These are phyloP conservation scores for Tagetes patula DNA, from an alignment of 129 eudicot species.

Conservation along the genomic window DNA sequence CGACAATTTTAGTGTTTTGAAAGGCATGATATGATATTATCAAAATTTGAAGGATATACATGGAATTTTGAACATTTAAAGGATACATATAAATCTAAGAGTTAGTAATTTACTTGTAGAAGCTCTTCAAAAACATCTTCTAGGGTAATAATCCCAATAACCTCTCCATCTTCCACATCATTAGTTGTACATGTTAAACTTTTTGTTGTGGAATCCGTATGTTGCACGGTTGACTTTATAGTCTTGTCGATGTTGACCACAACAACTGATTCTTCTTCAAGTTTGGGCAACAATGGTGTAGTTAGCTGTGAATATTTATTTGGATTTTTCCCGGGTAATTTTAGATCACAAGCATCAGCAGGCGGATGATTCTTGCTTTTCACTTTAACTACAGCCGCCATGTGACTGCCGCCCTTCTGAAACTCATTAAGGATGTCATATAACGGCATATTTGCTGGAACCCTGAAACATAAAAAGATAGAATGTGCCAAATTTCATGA, in stretches of 20 bases:
- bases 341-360: slow-evolving; percentile 25
- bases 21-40: neutral
- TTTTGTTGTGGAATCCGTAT: slow-evolving; percentile 28
- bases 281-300: slow-evolving; percentile 57
- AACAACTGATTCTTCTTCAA: slow-evolving; percentile 41
- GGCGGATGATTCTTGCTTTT: slow-evolving; percentile 49
- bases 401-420: slow-evolving; percentile 95
- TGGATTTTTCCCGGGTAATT: slow-evolving; percentile 18
- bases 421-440: slow-evolving; percentile 96
- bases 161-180: slow-evolving; percentile 85
- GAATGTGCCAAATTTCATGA: neutral
- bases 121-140: slow-evolving; percentile 99
- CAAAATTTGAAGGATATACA: neutral
- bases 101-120: slow-evolving; percentile 61
- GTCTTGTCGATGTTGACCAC: slow-evolving; percentile 50
- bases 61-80: neutral
- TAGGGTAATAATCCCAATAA: slow-evolving; percentile 88
- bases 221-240: slow-evolving; percentile 21
- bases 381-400: slow-evolving; percentile 94
- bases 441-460: slow-evolving; percentile 90
- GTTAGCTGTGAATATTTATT: slow-evolving; percentile 45
- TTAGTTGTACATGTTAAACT: slow-evolving; percentile 31
- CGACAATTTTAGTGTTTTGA: neutral
- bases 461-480: slow-evolving; percentile 46
- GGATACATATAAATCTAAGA: slow-evolving; percentile 11